These are phyloP conservation scores for Cyberlindnera mississippiensis DNA, from an alignment of 805 yeast species.

Conservation along the genomic window DNA sequence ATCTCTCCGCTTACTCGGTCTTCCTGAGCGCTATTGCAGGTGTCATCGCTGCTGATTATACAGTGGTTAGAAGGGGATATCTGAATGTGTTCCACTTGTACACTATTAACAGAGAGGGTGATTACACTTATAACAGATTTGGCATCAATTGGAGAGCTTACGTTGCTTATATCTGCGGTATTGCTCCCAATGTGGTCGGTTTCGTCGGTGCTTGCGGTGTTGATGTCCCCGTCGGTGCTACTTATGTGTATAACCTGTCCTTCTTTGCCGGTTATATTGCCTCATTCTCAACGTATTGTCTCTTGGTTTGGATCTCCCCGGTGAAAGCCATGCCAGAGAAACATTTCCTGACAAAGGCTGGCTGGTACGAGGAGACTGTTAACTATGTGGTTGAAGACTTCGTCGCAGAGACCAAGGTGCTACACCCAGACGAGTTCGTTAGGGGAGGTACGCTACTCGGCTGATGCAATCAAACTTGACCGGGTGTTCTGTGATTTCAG, in stretches of 20 bases:
- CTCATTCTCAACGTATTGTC: constrained; percentile 51
- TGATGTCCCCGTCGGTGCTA: constrained; percentile 76
- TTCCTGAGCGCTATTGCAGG: constrained; percentile 84
- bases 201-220: constrained; percentile 80
- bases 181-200: constrained; percentile 81
- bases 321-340: constrained; percentile 40
- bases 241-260: constrained; percentile 65
- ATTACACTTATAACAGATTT: constrained; percentile 55
- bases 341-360: constrained; percentile 41
- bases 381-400: constrained; percentile 18
- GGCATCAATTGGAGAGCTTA: constrained; percentile 87
- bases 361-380: constrained; percentile 38
- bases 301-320: constrained; percentile 52
- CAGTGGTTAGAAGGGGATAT: constrained; percentile 69
- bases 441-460: not conserved
- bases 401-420: constrained; percentile 15
- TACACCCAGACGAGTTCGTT: constrained; percentile 22
- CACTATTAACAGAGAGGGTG: constrained; percentile 36
- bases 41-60: constrained; percentile 64
- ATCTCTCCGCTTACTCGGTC: constrained; percentile 75
- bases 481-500: too few species aligned
- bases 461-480: too few species aligned
- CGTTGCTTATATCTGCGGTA: constrained; percentile 75
- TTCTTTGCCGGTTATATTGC: constrained; percentile 72
- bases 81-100: constrained; percentile 64